Percentiles rank a stretch among this genome's conserved stretches.
Evolutionary conservation across 2,329 filamentous ascomycete species (phyloP).

Genomic region (Colletotrichum paranaense): DNA sequence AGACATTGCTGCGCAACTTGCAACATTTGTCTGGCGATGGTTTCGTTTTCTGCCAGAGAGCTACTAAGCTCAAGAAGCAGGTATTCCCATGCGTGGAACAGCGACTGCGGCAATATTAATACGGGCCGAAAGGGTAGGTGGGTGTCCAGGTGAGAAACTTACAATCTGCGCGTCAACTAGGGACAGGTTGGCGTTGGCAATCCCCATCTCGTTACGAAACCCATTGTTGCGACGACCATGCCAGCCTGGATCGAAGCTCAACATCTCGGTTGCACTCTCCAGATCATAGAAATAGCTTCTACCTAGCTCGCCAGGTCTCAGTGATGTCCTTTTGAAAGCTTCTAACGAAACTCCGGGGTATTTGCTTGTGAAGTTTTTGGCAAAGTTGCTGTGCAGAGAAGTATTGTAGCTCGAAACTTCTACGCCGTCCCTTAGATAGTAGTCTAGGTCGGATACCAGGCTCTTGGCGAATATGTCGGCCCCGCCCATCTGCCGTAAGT

Average conservation of each 20-base stretch:
- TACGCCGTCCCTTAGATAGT: constrained; percentile 83
- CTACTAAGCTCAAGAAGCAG: constrained; percentile 86
- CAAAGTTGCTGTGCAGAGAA: constrained; percentile 87
- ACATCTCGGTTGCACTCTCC: constrained; percentile 77
- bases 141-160: constrained; percentile 47
- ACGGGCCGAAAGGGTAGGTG: not conserved
- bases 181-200: constrained; percentile 90
- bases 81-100: constrained; percentile 91
- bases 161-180: constrained; percentile 92
- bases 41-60: constrained; percentile 62
- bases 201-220: constrained; percentile 84
- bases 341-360: constrained; percentile 80
- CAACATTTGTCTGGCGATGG: constrained; percentile 76
- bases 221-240: constrained; percentile 74
- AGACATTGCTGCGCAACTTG: constrained; percentile 83
- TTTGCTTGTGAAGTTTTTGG: constrained; percentile 83
- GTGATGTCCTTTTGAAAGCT: constrained; percentile 81
- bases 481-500: constrained; percentile 81
- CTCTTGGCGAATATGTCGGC: constrained; percentile 73
- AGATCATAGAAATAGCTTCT: constrained; percentile 87
- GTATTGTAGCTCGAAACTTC: constrained; percentile 85
- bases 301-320: constrained; percentile 76
- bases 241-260: constrained; percentile 85
- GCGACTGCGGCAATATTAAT: constrained; percentile 62
- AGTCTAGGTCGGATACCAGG: constrained; percentile 80